These are phyloP conservation scores for Eragrostis nindensis DNA, from an alignment of 176 grass and related monocot genomes.

Conservation along the genomic window DNA sequence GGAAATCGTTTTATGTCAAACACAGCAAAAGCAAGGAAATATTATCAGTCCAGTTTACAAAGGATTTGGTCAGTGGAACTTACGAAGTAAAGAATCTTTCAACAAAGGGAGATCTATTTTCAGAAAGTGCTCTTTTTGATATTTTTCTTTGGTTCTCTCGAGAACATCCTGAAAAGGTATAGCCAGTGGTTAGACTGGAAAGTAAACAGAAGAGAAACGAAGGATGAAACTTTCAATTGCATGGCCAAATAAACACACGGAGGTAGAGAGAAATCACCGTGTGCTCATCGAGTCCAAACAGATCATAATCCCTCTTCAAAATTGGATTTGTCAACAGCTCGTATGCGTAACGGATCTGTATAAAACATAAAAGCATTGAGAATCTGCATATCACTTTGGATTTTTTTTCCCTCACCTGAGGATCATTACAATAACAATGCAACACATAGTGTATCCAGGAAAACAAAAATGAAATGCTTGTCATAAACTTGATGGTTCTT, in stretches of 20 bases:
- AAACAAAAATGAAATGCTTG: background rate
- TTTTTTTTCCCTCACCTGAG: too few relatives aligned
- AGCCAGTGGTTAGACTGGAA: conserved; percentile 6
- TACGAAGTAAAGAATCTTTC: conserved; percentile 72
- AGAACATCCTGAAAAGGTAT: conserved; percentile 65
- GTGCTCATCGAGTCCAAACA: conserved; percentile 88
- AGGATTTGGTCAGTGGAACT: conserved; percentile 28
- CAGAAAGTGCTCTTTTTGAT: conserved; percentile 68
- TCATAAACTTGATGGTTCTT: conserved; percentile 3
- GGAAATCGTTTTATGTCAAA: conserved; percentile 44
- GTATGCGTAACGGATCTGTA: conserved; percentile 96
- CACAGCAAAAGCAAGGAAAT: background rate
- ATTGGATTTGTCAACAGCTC: conserved; percentile 83
- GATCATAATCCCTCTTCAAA: conserved; percentile 89
- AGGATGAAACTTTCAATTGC: background rate
- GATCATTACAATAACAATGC: background rate
- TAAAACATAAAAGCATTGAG: conserved; percentile 37
- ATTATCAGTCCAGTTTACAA: conserved; percentile 11
- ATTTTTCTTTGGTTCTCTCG: conserved; percentile 60
- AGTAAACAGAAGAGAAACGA: conserved; percentile 8
- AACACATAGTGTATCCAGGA: background rate
- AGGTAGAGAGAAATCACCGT: conserved; percentile 44
- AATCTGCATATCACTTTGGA: background rate
- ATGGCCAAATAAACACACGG: background rate
- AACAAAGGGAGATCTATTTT: conserved; percentile 82